Evolutionary conservation across 768 basidiomycete species (phyloP).

Genomic region (Amanita brunnescens): DNA sequence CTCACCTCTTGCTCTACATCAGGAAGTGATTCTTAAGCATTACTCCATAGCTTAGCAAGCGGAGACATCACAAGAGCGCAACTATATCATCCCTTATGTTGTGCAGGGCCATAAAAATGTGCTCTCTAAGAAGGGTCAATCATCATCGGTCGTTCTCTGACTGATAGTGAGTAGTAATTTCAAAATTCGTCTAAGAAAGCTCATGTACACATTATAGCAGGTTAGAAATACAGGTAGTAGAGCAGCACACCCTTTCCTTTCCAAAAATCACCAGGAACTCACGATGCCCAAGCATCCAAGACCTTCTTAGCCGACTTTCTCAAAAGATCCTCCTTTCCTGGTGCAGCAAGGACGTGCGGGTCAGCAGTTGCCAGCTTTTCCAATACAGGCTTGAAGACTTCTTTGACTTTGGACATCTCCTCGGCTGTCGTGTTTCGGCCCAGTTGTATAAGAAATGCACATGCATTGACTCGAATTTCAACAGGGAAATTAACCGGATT

Average conservation of each 20-base stretch:
- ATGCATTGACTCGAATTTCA: slow-evolving; percentile 72
- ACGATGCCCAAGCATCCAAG: slow-evolving; percentile 27
- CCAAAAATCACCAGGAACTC: neutral
- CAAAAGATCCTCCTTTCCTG: slow-evolving; percentile 36
- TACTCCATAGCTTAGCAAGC: too few relatives aligned
- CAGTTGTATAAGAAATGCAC: slow-evolving; percentile 61
- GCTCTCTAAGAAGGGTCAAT: too few relatives aligned
- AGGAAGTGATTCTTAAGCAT: too few relatives aligned
- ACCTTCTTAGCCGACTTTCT: slow-evolving; percentile 30
- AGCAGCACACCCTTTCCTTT: neutral
- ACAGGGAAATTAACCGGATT: slow-evolving; percentile 52
- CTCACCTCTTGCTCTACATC: too few relatives aligned
- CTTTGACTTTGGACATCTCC: slow-evolving; percentile 42
- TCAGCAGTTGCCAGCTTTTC: slow-evolving; percentile 35
- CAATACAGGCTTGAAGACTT: slow-evolving; percentile 39
- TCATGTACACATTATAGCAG: neutral
- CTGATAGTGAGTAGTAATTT: too few relatives aligned
- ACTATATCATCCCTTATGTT: too few relatives aligned
- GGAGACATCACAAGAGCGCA: too few relatives aligned
- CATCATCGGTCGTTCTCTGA: too few relatives aligned
- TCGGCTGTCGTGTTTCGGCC: slow-evolving; percentile 43
- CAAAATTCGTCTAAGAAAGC: too few relatives aligned
- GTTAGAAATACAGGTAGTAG: neutral
- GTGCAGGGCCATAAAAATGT: too few relatives aligned
- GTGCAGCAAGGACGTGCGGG: slow-evolving; percentile 16